Evolutionary conservation across 768 basidiomycete species (phyloP), one percentile per base, ranked within the genome.

Genomic region (Tricholoma bakamatsutake): DNA sequence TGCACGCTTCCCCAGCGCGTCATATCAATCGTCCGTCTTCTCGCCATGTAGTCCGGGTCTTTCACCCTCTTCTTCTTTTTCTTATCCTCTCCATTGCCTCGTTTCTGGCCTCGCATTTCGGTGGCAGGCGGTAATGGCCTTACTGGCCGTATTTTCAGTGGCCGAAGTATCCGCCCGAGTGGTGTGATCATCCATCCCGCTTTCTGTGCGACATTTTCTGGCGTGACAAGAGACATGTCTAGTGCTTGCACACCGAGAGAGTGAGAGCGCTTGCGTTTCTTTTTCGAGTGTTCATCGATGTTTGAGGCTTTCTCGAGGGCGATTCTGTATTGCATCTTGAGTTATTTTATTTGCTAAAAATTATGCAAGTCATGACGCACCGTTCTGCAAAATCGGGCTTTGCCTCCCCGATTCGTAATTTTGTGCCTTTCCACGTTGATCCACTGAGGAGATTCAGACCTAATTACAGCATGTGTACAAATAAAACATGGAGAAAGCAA

Each of bases 401-500:
- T n/a, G 91, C 90, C 61, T 92, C 89, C 8, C 89, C 89, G 34
- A 93, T 80, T 15, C 90, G 80, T 31, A 93, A 71, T 61, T 88
- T 92, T 18, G 90, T 73, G n/a, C 92, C 92, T 71, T 91, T 93
- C 88, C 90, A 94, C 0, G 82, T 88, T 5, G 87, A 82, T 33
- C 92, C 91, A 57, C 86, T 91, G 27, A 93, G 76, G 2, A 82
- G 67, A 64, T 83, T 91, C 67, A 89, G 74, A 68, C 89, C 89
- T 91, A 43, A 5, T 30, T 49, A 28, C 17, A 35, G 34, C 28
- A 31, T 13, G 17, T 51, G 52, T 24, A 50, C 34, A 43, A 47
- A 18, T 54, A 48, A 46, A 56, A 15, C 37, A 27, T 52, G 51
- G 55, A 9, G 42, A 45, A 50, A 54, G 15, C 17, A 17, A 27